These are phyloP conservation scores for Penicillium diatomitis DNA, from an alignment of 495 filamentous ascomycete genomes.

Conservation along the genomic window DNA sequence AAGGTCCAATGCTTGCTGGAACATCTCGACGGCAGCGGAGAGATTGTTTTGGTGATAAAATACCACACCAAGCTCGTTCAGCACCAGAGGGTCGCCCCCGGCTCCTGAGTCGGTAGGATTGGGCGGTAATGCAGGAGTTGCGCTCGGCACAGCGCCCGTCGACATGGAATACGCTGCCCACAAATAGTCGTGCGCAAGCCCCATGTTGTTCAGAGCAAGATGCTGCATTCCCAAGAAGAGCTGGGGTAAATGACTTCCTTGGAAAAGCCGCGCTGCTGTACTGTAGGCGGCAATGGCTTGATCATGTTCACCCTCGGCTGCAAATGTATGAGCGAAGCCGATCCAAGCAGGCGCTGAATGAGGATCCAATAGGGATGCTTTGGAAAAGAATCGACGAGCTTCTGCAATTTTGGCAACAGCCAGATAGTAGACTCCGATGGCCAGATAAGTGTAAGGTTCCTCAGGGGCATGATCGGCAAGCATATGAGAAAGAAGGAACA, in stretches of 20 bases:
- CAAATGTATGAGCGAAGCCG: conserved; percentile 97
- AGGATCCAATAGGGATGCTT: conserved; percentile 92
- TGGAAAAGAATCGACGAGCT: conserved; percentile 90
- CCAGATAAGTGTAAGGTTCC: conserved; percentile 83
- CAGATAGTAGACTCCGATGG: conserved; percentile 93
- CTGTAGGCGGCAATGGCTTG: conserved; percentile 98
- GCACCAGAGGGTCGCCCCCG: conserved; percentile 67
- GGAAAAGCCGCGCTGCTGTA: conserved; percentile 89
- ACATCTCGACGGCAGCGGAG: conserved; percentile 59
- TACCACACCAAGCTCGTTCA: conserved; percentile 94
- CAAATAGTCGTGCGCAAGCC: conserved; percentile 89
- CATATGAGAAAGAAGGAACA: conserved; percentile 92
- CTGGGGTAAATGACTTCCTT: conserved; percentile 92
- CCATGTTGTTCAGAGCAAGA: conserved; percentile 89
- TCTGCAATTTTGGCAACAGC: conserved; percentile 83
- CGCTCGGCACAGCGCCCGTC: conserved; percentile 41
- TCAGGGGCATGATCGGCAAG: conserved; percentile 87
- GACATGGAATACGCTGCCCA: conserved; percentile 72
- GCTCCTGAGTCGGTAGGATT: conserved; percentile 43
- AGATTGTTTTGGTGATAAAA: conserved; percentile 85
- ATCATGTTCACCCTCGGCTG: conserved; percentile 99
- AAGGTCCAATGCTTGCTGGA: conserved; percentile 63
- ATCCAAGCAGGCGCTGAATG: conserved; percentile 99
- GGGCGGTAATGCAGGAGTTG: conserved; percentile 16
- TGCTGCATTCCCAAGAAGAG: conserved; percentile 99